A percentile compares a stretch with the other conserved stretches of the same genome.
These are phyloP conservation scores for Neurospora cerealis DNA, from an alignment of 495 filamentous ascomycete genomes.

Conservation along the genomic window DNA sequence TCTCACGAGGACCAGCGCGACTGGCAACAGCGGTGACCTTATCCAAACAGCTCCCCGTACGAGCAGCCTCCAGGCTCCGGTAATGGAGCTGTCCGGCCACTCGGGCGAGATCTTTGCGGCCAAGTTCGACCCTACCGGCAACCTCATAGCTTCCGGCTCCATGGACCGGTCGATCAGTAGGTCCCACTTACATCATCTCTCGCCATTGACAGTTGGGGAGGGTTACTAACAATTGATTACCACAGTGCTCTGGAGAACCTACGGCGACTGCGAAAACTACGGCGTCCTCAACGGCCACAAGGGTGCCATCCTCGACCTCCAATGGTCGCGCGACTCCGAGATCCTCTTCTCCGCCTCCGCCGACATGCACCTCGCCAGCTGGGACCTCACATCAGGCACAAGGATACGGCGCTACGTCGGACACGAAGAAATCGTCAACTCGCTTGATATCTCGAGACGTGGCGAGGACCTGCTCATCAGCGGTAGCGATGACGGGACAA, in stretches of 20 bases:
- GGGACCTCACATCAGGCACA: slow-evolving; percentile 80
- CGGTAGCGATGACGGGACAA: slow-evolving; percentile 84
- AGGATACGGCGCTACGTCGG: slow-evolving; percentile 86
- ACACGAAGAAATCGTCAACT: slow-evolving; percentile 90
- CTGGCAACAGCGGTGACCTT: slow-evolving; percentile 57
- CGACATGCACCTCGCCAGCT: slow-evolving; percentile 84
- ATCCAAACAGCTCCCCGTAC: slow-evolving; percentile 73
- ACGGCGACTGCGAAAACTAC: slow-evolving; percentile 89
- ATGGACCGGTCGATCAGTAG: slow-evolving; percentile 88
- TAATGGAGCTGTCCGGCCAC: slow-evolving; percentile 87
- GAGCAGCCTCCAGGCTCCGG: slow-evolving; percentile 77
- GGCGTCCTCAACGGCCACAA: slow-evolving; percentile 78
- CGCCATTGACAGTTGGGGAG: background rate
- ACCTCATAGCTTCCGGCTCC: slow-evolving; percentile 85
- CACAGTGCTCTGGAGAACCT: slow-evolving; percentile 84
- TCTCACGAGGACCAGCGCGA: slow-evolving; percentile 55
- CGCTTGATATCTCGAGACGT: slow-evolving; percentile 73
- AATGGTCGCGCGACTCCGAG: slow-evolving; percentile 91
- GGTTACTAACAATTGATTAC: slow-evolving; percentile 9
- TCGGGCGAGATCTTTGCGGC: slow-evolving; percentile 80
- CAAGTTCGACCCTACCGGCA: slow-evolving; percentile 79
- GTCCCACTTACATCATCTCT: slow-evolving; percentile 13
- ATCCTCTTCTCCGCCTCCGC: slow-evolving; percentile 90
- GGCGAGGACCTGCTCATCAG: slow-evolving; percentile 85
- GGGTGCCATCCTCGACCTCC: slow-evolving; percentile 81